Conservation (phyloP, 768 basidiomycete species). For the Mycena rebaudengoi region DNA sequence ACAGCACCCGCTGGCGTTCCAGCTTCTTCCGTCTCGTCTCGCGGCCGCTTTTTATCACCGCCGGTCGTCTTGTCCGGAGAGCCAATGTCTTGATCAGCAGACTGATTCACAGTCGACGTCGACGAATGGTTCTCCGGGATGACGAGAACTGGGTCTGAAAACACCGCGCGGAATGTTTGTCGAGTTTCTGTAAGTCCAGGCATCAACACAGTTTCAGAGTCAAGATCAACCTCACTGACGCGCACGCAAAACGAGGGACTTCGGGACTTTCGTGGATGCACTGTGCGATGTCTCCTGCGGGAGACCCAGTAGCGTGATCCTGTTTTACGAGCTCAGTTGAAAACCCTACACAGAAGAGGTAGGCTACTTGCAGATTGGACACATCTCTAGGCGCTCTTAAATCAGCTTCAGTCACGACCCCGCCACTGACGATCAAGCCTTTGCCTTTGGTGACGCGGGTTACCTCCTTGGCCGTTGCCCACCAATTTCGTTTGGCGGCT, state of each 20-base stretch:
- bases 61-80: not conserved
- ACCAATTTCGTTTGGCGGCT: slow-evolving; percentile 80
- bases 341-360: not conserved
- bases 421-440: slow-evolving; percentile 76
- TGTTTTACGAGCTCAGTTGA: slow-evolving; percentile 34
- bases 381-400: slow-evolving; percentile 78
- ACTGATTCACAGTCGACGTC: not conserved
- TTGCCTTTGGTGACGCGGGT: slow-evolving; percentile 84
- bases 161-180: slow-evolving; percentile 79
- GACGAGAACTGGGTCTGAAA: slow-evolving; percentile 78
- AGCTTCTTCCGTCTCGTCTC: slow-evolving; percentile 26
- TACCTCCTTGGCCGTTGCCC: slow-evolving; percentile 81
- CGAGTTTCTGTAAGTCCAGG: slow-evolving; percentile 70
- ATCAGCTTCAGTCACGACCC: slow-evolving; percentile 67
- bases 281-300: slow-evolving; percentile 74
- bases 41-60: slow-evolving; percentile 29
- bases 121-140: slow-evolving; percentile 47
- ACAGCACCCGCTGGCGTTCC: not conserved
- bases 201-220: not conserved
- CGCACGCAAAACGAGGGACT: slow-evolving; percentile 75
- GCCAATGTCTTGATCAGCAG: not conserved
- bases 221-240: slow-evolving; percentile 55
- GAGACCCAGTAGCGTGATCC: slow-evolving; percentile 72
- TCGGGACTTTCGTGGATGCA: slow-evolving; percentile 65
- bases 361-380: slow-evolving; percentile 73